Evolutionary conservation across 1,284 basidiomycete genomes (phyloP).

Genomic region (Pascua sp.): DNA sequence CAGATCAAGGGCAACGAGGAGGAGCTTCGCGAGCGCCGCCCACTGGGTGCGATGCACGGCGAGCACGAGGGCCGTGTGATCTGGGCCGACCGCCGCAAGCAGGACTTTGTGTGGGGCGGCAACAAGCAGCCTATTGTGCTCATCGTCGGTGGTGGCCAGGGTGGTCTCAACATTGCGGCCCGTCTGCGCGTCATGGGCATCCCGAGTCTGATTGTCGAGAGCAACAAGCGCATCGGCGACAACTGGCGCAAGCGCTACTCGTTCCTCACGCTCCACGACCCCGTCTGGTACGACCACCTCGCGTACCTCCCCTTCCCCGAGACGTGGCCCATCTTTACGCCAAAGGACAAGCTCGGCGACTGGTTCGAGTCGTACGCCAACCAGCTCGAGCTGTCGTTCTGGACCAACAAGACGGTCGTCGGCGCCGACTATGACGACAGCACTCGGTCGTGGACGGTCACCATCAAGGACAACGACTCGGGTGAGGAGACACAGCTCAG

Average conservation of each 20-base stretch:
- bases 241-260: slow-evolving; percentile 55
- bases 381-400: slow-evolving; percentile 35
- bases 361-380: slow-evolving; percentile 38
- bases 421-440: slow-evolving; percentile 49
- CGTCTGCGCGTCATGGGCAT: slow-evolving; percentile 47
- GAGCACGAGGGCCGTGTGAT: slow-evolving; percentile 20
- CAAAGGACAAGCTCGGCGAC: slow-evolving; percentile 50
- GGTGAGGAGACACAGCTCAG: slow-evolving; percentile 53
- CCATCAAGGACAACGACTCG: slow-evolving; percentile 33
- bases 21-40: slow-evolving; percentile 14
- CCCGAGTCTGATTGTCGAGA: slow-evolving; percentile 45
- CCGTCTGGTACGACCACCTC: slow-evolving; percentile 53
- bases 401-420: slow-evolving; percentile 52
- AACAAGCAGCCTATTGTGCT: slow-evolving; percentile 28
- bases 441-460: slow-evolving; percentile 53
- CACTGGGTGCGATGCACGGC: slow-evolving; percentile 17
- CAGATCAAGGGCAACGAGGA: slow-evolving; percentile 55
- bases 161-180: slow-evolving; percentile 38
- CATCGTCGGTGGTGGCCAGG: slow-evolving; percentile 27
- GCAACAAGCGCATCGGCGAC: slow-evolving; percentile 45
- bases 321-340: slow-evolving; percentile 60
- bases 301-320: slow-evolving; percentile 52
- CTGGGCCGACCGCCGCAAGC: slow-evolving; percentile 30
- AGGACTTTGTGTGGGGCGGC: slow-evolving; percentile 15
- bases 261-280: slow-evolving; percentile 60